phyloP scores from a whole-genome alignment of 2,329 filamentous ascomycete genomes.

The Penicillium sp. region DNA sequence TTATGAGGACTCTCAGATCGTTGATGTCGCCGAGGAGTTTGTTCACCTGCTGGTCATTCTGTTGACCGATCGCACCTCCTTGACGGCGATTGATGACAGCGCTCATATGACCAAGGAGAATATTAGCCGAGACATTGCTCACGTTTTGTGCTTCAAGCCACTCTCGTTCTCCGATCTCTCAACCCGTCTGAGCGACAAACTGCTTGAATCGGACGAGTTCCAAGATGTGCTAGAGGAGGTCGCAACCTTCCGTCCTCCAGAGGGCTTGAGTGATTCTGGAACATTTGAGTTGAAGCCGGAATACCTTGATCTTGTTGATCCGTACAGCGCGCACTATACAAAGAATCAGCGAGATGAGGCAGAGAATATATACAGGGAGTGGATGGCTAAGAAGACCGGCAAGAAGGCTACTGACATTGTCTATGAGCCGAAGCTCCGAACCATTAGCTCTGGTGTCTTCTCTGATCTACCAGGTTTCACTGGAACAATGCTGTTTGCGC shows the following conservation, averaged over 20 bases:
- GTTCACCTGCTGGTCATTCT: slow-evolving; percentile 89
- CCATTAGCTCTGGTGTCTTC: slow-evolving; percentile 76
- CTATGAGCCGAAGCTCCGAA: slow-evolving; percentile 80
- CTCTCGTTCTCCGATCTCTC: slow-evolving; percentile 92
- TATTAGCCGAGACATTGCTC: slow-evolving; percentile 85
- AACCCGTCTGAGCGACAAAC: slow-evolving; percentile 80
- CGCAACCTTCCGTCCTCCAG: slow-evolving; percentile 83
- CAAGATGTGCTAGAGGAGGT: slow-evolving; percentile 81
- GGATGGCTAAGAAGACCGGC: slow-evolving; percentile 83
- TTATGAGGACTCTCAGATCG: slow-evolving; percentile 81
- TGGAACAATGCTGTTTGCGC: slow-evolving; percentile 78
- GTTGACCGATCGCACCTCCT: slow-evolving; percentile 80
- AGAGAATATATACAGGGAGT: slow-evolving; percentile 81
- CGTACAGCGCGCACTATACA: slow-evolving; percentile 92
- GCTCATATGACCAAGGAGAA: slow-evolving; percentile 61
- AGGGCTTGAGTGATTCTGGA: slow-evolving; percentile 87
- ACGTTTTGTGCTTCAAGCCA: slow-evolving; percentile 94
- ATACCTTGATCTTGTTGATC: slow-evolving; percentile 84
- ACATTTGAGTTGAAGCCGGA: slow-evolving; percentile 90
- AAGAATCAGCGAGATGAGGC: slow-evolving; percentile 97
- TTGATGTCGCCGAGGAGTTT: slow-evolving; percentile 95
- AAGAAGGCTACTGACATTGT: slow-evolving; percentile 80
- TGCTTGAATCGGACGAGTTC: slow-evolving; percentile 86
- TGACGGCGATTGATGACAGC: slow-evolving; percentile 49
- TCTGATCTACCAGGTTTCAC: slow-evolving; percentile 75